Conservation (phyloP, 495 filamentous ascomycete species). For the Elasticomyces elasticus region DNA sequence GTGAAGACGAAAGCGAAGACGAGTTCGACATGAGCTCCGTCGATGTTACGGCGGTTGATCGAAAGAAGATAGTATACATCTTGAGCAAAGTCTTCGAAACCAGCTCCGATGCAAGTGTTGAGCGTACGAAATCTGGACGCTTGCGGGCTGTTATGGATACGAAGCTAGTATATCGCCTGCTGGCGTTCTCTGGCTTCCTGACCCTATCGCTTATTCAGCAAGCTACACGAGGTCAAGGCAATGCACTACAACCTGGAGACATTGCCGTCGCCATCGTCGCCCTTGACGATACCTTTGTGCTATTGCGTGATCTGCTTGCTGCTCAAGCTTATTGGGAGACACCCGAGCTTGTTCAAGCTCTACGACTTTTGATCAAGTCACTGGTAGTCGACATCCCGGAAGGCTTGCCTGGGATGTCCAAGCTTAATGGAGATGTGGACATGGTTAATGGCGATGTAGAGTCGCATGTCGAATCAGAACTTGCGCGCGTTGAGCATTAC, state of each 20-base stretch:
- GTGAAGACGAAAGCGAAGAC: background rate
- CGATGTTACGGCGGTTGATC: background rate
- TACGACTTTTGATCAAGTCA: conserved; percentile 31
- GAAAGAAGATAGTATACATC: background rate
- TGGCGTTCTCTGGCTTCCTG: conserved; percentile 28
- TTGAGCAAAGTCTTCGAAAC: conserved; percentile 2
- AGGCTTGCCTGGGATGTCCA: background rate
- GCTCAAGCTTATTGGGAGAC: conserved; percentile 32
- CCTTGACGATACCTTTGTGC: conserved; percentile 29
- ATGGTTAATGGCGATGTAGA: conserved; percentile 19
- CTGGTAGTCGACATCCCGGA: conserved; percentile 18
- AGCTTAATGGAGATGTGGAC: conserved; percentile 18
- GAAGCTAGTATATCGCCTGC: conserved; percentile 20
- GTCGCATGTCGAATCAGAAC: conserved; percentile 19
- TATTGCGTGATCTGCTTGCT: conserved; percentile 28
- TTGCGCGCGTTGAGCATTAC: conserved; percentile 26
- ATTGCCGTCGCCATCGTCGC: conserved; percentile 29
- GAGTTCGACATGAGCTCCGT: background rate
- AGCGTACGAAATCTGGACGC: background rate
- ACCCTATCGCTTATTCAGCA: conserved; percentile 21
- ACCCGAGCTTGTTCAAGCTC: conserved; percentile 37
- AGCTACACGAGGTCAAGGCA: conserved; percentile 1
- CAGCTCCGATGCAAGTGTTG: background rate
- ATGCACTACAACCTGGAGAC: conserved; percentile 20
- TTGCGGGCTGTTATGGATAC: background rate